A percentile compares a stretch with the other conserved stretches of the same genome.
phyloP scores from a whole-genome alignment of 2,329 filamentous ascomycete species.

The Tolypocladium ovalisporum region DNA sequence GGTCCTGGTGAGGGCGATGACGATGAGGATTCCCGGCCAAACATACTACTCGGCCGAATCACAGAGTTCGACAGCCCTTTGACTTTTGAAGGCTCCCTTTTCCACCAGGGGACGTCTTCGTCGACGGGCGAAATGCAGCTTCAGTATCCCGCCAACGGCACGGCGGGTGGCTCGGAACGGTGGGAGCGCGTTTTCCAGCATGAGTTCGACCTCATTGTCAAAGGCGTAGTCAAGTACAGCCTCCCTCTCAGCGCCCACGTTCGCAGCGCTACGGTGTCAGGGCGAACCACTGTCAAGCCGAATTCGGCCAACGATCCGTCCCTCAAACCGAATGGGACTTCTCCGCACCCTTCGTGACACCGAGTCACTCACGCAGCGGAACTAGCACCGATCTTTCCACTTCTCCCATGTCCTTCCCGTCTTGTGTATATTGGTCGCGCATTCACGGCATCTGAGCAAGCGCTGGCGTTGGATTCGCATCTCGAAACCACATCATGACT shows the following conservation, averaged over 20 bases:
- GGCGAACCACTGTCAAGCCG: conserved; percentile 48
- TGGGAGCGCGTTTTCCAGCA: conserved; percentile 89
- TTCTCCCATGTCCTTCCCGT: conserved; percentile 11
- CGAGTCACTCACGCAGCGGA: not conserved
- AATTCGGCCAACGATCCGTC: conserved; percentile 52
- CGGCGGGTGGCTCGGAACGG: conserved; percentile 70
- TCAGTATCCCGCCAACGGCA: conserved; percentile 74
- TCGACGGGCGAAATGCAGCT: conserved; percentile 80
- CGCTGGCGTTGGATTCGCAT: conserved; percentile 22
- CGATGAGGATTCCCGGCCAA: conserved; percentile 52
- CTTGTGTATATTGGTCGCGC: conserved; percentile 22
- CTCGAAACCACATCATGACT: conserved; percentile 17
- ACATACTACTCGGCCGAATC: conserved; percentile 86
- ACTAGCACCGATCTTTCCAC: not conserved
- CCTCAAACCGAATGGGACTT: conserved; percentile 67
- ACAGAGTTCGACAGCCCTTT: conserved; percentile 79
- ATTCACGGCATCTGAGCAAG: conserved; percentile 23
- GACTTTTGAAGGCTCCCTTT: conserved; percentile 80
- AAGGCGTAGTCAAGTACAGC: conserved; percentile 79
- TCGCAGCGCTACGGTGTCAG: conserved; percentile 48
- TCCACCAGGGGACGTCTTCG: conserved; percentile 59
- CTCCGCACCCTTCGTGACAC: conserved; percentile 4
- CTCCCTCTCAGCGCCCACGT: conserved; percentile 50
- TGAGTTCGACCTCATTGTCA: conserved; percentile 85
- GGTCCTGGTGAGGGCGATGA: conserved; percentile 33